Evolutionary conservation across 2,329 filamentous ascomycete genomes (phyloP).

Genomic region (Colletotrichum orchidophilum): DNA sequence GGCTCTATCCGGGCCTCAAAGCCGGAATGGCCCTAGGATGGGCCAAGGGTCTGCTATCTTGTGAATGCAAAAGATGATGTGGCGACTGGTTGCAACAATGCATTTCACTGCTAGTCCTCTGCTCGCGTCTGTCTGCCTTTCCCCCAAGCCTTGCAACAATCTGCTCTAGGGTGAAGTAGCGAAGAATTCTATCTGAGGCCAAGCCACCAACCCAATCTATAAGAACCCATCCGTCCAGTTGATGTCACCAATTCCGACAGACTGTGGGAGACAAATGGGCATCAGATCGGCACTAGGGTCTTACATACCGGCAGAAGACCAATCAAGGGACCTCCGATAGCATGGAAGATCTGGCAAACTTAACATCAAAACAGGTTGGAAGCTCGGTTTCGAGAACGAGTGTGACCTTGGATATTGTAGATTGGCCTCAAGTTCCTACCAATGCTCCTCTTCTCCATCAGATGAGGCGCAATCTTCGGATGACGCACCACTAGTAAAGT

Average conservation of each 20-base stretch:
- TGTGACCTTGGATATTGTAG: not conserved
- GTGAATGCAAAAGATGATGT: not conserved
- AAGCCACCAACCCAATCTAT: conserved; percentile 19
- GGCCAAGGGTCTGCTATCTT: not conserved
- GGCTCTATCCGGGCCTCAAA: not conserved
- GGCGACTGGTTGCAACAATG: conserved; percentile 2
- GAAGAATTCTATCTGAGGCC: conserved; percentile 25
- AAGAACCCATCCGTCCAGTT: conserved; percentile 1
- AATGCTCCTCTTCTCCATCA: conserved; percentile 1
- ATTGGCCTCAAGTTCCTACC: not conserved
- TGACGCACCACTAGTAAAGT: no score
- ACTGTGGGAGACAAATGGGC: not conserved
- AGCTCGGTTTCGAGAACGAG: conserved; percentile 13
- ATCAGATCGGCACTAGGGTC: conserved; percentile 20
- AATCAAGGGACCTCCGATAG: not conserved
- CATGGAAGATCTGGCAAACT: not conserved
- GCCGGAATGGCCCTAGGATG: not conserved
- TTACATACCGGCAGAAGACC: conserved; percentile 4
- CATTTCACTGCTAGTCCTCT: not conserved
- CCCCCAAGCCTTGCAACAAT: conserved; percentile 9
- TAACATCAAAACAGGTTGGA: conserved; percentile 13
- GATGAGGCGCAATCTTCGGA: not conserved
- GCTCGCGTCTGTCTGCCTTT: conserved; percentile 13
- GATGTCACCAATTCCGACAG: not conserved
- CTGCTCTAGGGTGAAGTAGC: conserved; percentile 14